A percentile compares a stretch with the other conserved stretches of the same genome.
phyloP scores from a whole-genome alignment of 768 basidiomycete species.

The Daedalea quercina region DNA sequence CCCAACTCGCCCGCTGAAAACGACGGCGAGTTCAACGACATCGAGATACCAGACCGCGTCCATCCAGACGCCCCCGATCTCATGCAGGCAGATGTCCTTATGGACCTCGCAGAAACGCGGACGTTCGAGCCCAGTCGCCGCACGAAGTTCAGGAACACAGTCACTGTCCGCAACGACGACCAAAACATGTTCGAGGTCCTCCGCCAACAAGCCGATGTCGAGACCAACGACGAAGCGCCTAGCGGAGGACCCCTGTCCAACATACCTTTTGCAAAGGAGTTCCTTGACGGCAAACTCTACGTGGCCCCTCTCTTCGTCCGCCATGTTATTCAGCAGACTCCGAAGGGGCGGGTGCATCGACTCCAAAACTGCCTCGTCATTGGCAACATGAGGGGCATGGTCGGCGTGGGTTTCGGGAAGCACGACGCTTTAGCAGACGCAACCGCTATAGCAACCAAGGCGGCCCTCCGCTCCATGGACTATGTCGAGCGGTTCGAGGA shows the following conservation, averaged over 20 bases:
- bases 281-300: conserved; percentile 33
- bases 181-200: conserved; percentile 45
- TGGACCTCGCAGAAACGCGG: conserved; percentile 52
- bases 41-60: background rate
- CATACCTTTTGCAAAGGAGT: conserved; percentile 17
- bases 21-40: too few relatives aligned
- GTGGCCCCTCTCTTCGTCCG: conserved; percentile 38
- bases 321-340: conserved; percentile 81
- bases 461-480: conserved; percentile 87
- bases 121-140: conserved; percentile 47
- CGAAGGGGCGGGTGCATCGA: conserved; percentile 82
- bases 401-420: conserved; percentile 81
- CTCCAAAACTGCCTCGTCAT: conserved; percentile 60
- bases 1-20: too few relatives aligned
- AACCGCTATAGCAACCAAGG: conserved; percentile 32
- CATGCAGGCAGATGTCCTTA: conserved; percentile 51
- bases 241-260: background rate
- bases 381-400: conserved; percentile 77
- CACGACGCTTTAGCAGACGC: conserved; percentile 29
- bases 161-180: conserved; percentile 66
- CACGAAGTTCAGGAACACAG: conserved; percentile 52
- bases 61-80: conserved; percentile 43
- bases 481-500: conserved; percentile 90
- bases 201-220: conserved; percentile 25
- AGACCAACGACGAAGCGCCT: conserved; percentile 15